Conservation (phyloP, 306 rosid species). For the Herpetospermum pedunculosum region DNA sequence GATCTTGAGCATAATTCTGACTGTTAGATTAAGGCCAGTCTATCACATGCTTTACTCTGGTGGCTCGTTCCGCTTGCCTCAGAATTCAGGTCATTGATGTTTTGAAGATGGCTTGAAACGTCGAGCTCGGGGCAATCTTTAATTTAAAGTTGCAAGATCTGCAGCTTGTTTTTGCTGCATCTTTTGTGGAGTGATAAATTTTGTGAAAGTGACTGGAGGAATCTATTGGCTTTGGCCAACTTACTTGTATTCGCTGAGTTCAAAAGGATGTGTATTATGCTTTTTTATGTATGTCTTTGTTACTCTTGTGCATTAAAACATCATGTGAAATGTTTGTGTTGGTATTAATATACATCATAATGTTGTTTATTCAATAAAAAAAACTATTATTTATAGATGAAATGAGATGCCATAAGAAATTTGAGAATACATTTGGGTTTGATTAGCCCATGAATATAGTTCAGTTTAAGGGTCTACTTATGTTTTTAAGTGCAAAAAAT, state of each 20-base stretch:
- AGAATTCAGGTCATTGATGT: constrained; percentile 17
- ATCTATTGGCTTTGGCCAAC: neutral
- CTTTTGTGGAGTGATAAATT: neutral
- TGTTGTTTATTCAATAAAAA: neutral
- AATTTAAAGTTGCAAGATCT: neutral
- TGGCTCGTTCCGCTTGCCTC: constrained; percentile 45
- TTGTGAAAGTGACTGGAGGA: neutral
- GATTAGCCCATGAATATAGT: no score
- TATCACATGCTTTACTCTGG: constrained; percentile 61
- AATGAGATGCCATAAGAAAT: neutral
- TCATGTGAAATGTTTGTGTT: neutral
- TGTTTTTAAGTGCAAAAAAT: no score
- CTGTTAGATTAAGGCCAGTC: constrained; percentile 55
- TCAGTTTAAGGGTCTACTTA: no score
- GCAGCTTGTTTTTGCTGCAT: neutral
- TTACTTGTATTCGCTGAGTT: neutral
- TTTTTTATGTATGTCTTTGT: neutral
- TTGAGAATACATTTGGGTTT: neutral
- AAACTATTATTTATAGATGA: neutral
- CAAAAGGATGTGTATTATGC: neutral
- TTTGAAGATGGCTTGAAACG: neutral
- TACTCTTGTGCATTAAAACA: neutral
- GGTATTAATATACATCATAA: neutral
- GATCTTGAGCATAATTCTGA: constrained; percentile 50
- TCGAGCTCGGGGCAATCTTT: neutral